Evolutionary conservation across 805 yeast genomes (phyloP), one percentile per base, ranked within the genome.

Genomic region (Pichia gijzeniarum): DNA sequence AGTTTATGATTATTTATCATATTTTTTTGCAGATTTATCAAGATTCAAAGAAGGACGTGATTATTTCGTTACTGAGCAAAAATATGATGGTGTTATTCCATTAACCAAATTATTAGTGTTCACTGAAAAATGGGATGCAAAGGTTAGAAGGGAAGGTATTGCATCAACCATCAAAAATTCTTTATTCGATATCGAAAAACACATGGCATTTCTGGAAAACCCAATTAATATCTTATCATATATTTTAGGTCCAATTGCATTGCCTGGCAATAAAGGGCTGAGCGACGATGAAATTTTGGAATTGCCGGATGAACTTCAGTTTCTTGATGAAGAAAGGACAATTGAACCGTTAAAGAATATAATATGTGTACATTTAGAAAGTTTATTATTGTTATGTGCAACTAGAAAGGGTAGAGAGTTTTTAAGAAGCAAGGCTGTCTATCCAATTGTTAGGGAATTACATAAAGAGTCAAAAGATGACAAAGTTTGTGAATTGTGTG

Each of bases 161-260:
- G 95, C 95, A 1, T 84, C 95, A 5, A 85, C 96, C 2, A 85
- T 93, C 54, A 91, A 93, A 62, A 91, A 91, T 64, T 77, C 91
- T 0, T 68, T 91, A 41, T 91, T 91, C 58, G 96, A 90, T 59
- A 70, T 85, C 1, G 77, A 79, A 35, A 64, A 76, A 31, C 98
- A 91, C 60, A 65, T 65, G 54, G 62, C 60, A 20, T 68, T 91
- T 37, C 62, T 88, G 35, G 70, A 68, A 4, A 83, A 85, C 55
- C 65, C 71, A 8, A 79, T 87, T 47, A 87, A 90, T 54, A 56
- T 91, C 33, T 71, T 93, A 57, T 95, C 96, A 5, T 86, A 84
- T 55, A 73, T 91, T 20, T 69, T 91, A 47, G 70, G 85, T 37
- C 96, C 97, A 14, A 73, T 93, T 51, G 83, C 91, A 1, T 78